Conservation (phyloP, 345 rosid genomes). For the Acer yangbiense region DNA sequence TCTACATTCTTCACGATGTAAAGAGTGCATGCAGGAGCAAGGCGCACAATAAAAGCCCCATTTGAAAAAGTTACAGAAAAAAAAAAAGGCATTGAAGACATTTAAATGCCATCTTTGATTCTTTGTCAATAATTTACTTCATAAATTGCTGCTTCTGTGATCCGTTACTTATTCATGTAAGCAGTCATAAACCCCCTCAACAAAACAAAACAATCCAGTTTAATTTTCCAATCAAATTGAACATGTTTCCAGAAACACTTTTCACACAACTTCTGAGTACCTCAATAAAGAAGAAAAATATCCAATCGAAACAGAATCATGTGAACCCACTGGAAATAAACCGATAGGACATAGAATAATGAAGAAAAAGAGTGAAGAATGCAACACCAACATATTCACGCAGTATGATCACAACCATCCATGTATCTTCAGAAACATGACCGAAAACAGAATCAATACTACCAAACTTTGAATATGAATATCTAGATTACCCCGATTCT, state of each 20-base stretch:
- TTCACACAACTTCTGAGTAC: conserved; percentile 2
- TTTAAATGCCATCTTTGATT: neutral
- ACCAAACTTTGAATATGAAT: neutral
- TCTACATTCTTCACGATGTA: neutral
- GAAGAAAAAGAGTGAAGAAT: neutral
- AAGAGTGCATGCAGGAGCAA: neutral
- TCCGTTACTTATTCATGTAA: neutral
- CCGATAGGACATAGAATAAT: neutral
- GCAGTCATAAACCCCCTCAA: neutral
- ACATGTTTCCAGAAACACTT: neutral
- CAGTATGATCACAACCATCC: neutral
- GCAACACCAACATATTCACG: neutral
- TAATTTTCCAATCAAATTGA: neutral
- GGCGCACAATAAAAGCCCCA: neutral
- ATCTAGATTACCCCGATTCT: neutral
- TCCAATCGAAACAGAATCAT: neutral
- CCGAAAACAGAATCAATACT: neutral
- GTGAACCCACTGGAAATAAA: neutral
- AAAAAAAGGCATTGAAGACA: neutral
- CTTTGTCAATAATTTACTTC: neutral
- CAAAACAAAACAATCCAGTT: neutral
- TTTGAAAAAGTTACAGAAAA: too few species aligned
- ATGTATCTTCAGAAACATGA: neutral
- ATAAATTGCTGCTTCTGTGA: neutral
- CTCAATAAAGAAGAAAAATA: neutral